Conservation (phyloP, 1,284 basidiomycete genomes). For the Leccinum discolor region DNA sequence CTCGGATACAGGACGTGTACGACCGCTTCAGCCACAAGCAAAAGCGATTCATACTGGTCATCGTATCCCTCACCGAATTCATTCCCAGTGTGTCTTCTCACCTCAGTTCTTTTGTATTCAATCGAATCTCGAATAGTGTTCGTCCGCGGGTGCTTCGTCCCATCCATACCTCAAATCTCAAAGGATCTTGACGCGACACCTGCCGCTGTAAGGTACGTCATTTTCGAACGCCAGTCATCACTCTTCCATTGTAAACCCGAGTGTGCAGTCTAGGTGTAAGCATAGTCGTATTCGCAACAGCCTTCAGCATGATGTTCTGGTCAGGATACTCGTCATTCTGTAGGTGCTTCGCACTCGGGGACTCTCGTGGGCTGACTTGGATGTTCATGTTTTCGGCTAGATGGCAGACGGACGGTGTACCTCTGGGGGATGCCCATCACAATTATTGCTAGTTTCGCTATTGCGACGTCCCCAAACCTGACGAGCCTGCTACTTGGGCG, state of each 20-base stretch:
- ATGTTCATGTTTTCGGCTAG: slow-evolving; percentile 58
- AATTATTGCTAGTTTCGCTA: slow-evolving; percentile 43
- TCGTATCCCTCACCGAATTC: slow-evolving; percentile 36
- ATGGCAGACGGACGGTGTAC: slow-evolving; percentile 46
- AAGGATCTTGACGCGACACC: slow-evolving; percentile 40
- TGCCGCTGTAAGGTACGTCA: slow-evolving; percentile 40
- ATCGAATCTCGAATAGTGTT: slow-evolving; percentile 36
- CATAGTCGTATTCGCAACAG: slow-evolving; percentile 23
- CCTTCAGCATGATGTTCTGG: slow-evolving; percentile 28
- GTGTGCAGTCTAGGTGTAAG: slow-evolving; percentile 28
- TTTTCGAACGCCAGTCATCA: background rate
- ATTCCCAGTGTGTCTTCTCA: slow-evolving; percentile 22
- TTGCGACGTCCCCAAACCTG: slow-evolving; percentile 36
- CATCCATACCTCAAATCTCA: slow-evolving; percentile 46
- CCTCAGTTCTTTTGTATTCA: background rate
- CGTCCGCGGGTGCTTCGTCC: slow-evolving; percentile 45
- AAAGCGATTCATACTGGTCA: slow-evolving; percentile 40
- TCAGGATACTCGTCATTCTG: slow-evolving; percentile 28
- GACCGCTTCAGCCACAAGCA: slow-evolving; percentile 37
- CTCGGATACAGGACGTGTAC: slow-evolving; percentile 36
- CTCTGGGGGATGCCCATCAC: slow-evolving; percentile 47
- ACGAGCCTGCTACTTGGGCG: slow-evolving; percentile 44
- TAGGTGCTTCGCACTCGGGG: slow-evolving; percentile 12
- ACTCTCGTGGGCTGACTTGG: slow-evolving; percentile 35
- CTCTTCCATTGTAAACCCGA: background rate